Conservation (phyloP, 2,329 filamentous ascomycete genomes). For the Colletotrichum destructivum region DNA sequence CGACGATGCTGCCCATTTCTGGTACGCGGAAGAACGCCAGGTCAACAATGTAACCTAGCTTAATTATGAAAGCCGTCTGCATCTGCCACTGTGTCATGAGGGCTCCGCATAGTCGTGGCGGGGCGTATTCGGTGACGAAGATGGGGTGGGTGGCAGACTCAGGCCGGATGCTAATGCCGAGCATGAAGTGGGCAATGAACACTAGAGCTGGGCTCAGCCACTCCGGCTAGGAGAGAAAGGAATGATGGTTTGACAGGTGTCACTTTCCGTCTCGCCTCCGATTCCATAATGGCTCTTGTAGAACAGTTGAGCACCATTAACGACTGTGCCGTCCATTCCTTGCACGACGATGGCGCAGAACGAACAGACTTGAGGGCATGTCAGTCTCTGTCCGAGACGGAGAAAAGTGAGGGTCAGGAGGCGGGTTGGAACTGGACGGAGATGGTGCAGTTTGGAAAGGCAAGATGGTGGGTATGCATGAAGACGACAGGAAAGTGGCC, state of each 20-base stretch:
- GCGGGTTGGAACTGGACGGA: neutral
- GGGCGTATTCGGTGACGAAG: constrained; percentile 78
- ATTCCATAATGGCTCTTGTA: constrained; percentile 70
- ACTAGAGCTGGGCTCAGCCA: no score
- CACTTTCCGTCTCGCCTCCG: constrained; percentile 60
- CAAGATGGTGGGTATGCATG: no score
- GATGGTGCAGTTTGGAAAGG: neutral
- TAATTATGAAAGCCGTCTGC: constrained; percentile 68
- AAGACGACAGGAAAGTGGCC: no score
- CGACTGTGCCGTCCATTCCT: constrained; percentile 77
- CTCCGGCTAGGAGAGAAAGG: no score
- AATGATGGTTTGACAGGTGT: no score
- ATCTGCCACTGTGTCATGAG: constrained; percentile 82
- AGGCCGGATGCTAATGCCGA: no score
- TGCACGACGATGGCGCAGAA: constrained; percentile 78
- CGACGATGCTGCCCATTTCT: constrained; percentile 65
- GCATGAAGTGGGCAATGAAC: no score
- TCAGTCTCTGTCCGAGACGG: neutral
- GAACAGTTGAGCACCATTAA: constrained; percentile 71
- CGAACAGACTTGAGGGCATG: constrained; percentile 65
- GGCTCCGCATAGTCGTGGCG: constrained; percentile 75
- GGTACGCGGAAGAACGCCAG: constrained; percentile 72
- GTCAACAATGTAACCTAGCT: constrained; percentile 72
- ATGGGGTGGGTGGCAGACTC: constrained; percentile 76
- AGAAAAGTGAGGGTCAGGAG: neutral